Base-by-base conservation (phyloP, 1,139 yeast species). In the Suhomyces maxii region DNA sequence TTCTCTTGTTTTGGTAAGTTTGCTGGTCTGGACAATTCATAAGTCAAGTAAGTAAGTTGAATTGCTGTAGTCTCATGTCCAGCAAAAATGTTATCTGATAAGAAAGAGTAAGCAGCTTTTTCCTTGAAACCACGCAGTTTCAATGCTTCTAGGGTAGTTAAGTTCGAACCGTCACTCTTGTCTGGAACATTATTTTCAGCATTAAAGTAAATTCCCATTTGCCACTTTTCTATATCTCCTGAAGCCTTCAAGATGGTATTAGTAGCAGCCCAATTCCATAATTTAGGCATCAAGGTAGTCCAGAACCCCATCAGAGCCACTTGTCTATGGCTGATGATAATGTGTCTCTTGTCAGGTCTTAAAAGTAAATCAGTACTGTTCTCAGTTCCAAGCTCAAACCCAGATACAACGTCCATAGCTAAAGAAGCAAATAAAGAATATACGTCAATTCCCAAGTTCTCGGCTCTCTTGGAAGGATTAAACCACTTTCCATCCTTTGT, bases 31-130 rank as follows among this genome's bases (percentile, higher is more conserved):
- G 88, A 82, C 41, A 84, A 61, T 56, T 83, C 83, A 68, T 82
- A 84, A 10, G 81, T 71, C 43, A 82, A 63, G 59, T 78, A 85
- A 1, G 88, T 71, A 47, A 85, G 63, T 13, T 84, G 84, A 5
- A 83, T 77, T 0, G 89, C 90, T 0, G 91, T 84, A 2, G 93
- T 85, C 59, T 84, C 88, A 58, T 85, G 90, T 3, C 93, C 93
- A 1, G 93, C 93, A 45, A 73, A 73, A 14, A 73, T 71, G 53
- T 69, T 68, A 47, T 72, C 76, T 6, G 72, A 68, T 23, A 74
- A 55, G 48, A 73, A 69, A 1, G 76, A 65, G 53, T 73, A 74
- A 1, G 79, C 79, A 39, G 63, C 45, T 18, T 61, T 57, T 1
- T 72, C 73, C 11, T 46, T 44, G 12, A 68, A 53, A 0, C 77